phyloP scores from a whole-genome alignment of 192 early-diverging fungal genomes.

The Podila minutissima region DNA sequence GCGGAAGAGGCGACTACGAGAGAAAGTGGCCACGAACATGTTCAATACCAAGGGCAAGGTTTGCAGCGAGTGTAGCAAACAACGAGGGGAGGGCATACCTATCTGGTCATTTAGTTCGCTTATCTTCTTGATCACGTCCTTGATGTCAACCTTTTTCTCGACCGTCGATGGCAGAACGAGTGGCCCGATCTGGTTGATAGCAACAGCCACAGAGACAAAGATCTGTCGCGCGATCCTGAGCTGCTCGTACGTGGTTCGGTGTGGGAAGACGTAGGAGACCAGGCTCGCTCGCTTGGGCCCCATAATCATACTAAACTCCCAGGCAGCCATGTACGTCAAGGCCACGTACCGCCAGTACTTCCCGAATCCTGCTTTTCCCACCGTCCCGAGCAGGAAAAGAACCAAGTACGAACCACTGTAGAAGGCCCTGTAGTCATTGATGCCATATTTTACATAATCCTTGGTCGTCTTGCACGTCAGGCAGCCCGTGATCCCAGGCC shows the following conservation, averaged over 20 bases:
- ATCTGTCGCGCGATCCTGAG: constrained; percentile 1
- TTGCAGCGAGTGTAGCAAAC: no score
- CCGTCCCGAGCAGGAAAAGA: not conserved
- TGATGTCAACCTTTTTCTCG: not conserved
- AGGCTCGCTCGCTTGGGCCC: not conserved
- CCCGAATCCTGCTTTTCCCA: constrained; percentile 1
- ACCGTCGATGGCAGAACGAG: not conserved
- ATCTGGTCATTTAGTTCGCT: not conserved
- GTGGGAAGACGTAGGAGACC: not conserved
- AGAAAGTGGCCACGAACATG: no score
- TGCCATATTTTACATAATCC: constrained; percentile 6
- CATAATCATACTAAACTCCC: constrained; percentile 8
- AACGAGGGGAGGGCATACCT: no score
- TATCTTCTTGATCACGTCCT: not conserved
- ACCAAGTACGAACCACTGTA: not conserved
- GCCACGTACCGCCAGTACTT: constrained; percentile 14
- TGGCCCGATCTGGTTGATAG: not conserved
- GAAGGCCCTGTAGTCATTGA: not conserved
- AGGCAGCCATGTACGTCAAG: not conserved
- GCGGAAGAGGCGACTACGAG: not conserved
- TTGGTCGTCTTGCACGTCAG: constrained; percentile 11
- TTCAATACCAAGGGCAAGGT: no score
- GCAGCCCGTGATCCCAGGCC: not conserved
- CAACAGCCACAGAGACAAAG: not conserved
- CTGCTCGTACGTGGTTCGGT: constrained; percentile 14